Evolutionary conservation across 805 yeast genomes (phyloP).

Genomic region (Allodekkera sacchari): DNA sequence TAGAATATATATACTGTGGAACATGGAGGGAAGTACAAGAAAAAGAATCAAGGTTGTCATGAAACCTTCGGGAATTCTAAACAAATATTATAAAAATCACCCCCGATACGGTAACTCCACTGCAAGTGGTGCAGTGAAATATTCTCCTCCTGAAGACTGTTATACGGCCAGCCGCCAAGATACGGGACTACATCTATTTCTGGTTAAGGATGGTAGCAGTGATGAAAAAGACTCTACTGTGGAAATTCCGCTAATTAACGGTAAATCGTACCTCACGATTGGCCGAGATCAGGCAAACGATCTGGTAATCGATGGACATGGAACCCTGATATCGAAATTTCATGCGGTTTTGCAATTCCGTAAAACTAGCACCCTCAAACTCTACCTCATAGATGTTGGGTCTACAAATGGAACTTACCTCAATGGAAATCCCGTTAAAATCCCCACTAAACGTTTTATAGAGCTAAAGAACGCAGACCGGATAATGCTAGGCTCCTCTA

Average conservation of each 20-base stretch:
- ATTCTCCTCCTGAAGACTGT: constrained; percentile 15
- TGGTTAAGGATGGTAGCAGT: constrained; percentile 4
- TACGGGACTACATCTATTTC: constrained; percentile 11
- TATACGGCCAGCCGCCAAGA: constrained; percentile 9
- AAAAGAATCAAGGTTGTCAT: constrained; percentile 6
- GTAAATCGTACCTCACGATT: constrained; percentile 18
- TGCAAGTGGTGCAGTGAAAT: too few species aligned
- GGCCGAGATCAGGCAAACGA: constrained; percentile 18
- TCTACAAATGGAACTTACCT: constrained; percentile 25
- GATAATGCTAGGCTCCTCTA: constrained; percentile 20
- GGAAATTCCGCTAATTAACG: constrained; percentile 13
- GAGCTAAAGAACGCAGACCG: constrained; percentile 19
- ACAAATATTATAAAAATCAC: background rate
- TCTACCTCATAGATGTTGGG: constrained; percentile 20
- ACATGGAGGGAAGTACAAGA: background rate
- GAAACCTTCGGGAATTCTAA: constrained; percentile 11
- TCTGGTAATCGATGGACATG: constrained; percentile 13
- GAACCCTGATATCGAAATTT: constrained; percentile 14
- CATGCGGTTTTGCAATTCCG: constrained; percentile 25
- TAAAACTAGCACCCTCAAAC: constrained; percentile 3
- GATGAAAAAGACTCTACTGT: too few species aligned
- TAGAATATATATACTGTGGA: background rate
- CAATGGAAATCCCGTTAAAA: constrained; percentile 15
- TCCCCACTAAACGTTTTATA: constrained; percentile 18
- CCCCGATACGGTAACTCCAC: too few species aligned